Conservation (phyloP, 1,284 basidiomycete genomes). For the Schizopora paradoxa region DNA sequence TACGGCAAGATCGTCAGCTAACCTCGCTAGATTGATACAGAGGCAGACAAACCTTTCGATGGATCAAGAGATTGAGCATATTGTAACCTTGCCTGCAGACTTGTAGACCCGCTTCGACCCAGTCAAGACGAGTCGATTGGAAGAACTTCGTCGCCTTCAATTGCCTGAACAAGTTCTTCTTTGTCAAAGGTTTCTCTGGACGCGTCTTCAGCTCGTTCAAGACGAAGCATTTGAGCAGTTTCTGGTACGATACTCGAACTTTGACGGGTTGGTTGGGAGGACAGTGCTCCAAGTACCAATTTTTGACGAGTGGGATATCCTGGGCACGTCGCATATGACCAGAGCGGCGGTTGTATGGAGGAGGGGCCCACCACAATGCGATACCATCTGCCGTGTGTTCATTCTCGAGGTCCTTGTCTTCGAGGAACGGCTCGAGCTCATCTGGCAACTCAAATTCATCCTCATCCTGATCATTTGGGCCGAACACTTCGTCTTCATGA, state of each 20-base stretch:
- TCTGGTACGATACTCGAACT: constrained; percentile 98
- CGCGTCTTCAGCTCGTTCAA: constrained; percentile 89
- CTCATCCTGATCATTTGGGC: constrained; percentile 76
- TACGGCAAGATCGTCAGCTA: constrained; percentile 28
- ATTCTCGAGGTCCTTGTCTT: constrained; percentile 78
- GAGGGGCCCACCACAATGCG: constrained; percentile 97
- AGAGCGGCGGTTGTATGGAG: constrained; percentile 91
- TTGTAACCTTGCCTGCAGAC: constrained; percentile 99
- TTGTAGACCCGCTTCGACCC: constrained; percentile 99
- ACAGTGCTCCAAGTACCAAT: constrained; percentile 98
- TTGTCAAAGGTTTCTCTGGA: constrained; percentile 94
- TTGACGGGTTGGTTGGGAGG: constrained; percentile 96
- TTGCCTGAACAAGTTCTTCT: constrained; percentile 94
- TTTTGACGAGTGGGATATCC: constrained; percentile 94
- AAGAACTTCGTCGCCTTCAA: constrained; percentile 99
- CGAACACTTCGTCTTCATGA: constrained; percentile 92
- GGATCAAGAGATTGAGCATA: constrained; percentile 98
- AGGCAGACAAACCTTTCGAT: constrained; percentile 83
- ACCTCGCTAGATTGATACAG: too few species aligned
- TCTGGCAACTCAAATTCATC: constrained; percentile 89
- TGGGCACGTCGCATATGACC: constrained; percentile 92
- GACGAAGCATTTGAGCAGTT: constrained; percentile 94
- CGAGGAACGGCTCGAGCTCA: constrained; percentile 78
- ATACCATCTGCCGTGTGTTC: constrained; percentile 96
- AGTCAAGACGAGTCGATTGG: constrained; percentile 96